Percentiles rank a stretch among this genome's conserved stretches.
Evolutionary conservation across 805 yeast species (phyloP).

Genomic region (Metschnikowia proteae): DNA sequence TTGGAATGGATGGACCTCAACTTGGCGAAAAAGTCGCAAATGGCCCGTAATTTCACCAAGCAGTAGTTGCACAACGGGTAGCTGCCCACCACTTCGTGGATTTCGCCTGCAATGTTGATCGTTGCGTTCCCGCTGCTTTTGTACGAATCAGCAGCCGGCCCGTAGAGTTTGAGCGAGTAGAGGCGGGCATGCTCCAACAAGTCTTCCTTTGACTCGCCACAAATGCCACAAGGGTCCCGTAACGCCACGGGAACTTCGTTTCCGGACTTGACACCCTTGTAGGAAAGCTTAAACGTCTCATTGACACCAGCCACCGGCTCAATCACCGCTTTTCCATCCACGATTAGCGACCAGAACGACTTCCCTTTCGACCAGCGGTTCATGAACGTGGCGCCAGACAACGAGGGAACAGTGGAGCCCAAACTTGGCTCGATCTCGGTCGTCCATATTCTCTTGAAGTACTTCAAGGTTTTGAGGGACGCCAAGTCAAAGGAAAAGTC

Average conservation of each 20-base stretch:
- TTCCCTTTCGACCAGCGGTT: constrained; percentile 42
- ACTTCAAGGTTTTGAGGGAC: constrained; percentile 48
- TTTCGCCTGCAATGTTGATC: constrained; percentile 18
- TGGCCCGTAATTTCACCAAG: constrained; percentile 69
- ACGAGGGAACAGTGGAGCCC: constrained; percentile 23
- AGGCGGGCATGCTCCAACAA: constrained; percentile 73
- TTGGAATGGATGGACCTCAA: constrained; percentile 55
- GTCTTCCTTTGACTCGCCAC: constrained; percentile 75
- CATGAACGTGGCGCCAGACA: constrained; percentile 46
- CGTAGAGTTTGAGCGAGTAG: constrained; percentile 57
- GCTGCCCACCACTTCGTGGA: constrained; percentile 30
- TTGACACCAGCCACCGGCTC: constrained; percentile 86
- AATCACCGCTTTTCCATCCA: constrained; percentile 76
- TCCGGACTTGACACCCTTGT: constrained; percentile 20
- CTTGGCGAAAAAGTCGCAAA: constrained; percentile 79
- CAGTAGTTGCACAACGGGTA: constrained; percentile 83
- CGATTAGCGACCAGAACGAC: constrained; percentile 58
- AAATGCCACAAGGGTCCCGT: constrained; percentile 70
- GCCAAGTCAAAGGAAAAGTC: constrained; percentile 35
- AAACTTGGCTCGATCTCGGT: constrained; percentile 69
- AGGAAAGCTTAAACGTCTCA: constrained; percentile 57
- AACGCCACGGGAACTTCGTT: constrained; percentile 61
- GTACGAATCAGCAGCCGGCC: constrained; percentile 15
- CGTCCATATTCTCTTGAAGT: constrained; percentile 58
- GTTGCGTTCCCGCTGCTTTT: constrained; percentile 12